Evolutionary conservation across 495 filamentous ascomycete genomes (phyloP).

Genomic region (Penicillium paxilli): DNA sequence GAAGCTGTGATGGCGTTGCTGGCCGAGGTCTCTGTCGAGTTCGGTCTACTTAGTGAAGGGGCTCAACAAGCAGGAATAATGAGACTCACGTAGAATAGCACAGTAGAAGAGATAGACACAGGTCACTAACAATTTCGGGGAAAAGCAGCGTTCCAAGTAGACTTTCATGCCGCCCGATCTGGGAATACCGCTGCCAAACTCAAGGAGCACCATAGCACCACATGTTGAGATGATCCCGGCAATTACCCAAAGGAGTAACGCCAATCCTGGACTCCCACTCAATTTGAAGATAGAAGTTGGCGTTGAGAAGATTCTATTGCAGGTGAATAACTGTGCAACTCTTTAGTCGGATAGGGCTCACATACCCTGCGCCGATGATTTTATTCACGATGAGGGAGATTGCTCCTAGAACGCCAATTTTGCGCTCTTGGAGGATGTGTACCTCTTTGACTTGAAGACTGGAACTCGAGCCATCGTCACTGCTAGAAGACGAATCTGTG

Average conservation of each 20-base stretch:
- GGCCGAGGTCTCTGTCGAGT: slow-evolving; percentile 16
- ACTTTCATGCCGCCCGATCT: slow-evolving; percentile 67
- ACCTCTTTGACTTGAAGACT: slow-evolving; percentile 11
- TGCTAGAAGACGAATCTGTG: neutral
- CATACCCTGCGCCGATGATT: slow-evolving; percentile 28
- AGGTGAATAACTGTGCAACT: neutral
- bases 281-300: slow-evolving; percentile 60
- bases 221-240: slow-evolving; percentile 58
- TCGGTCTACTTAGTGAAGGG: neutral
- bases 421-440: slow-evolving; percentile 25
- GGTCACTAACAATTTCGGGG: slow-evolving; percentile 62
- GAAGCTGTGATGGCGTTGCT: slow-evolving; percentile 31
- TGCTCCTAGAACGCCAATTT: slow-evolving; percentile 24
- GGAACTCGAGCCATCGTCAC: slow-evolving; percentile 9
- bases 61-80: neutral
- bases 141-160: slow-evolving; percentile 58
- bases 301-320: slow-evolving; percentile 63
- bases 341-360: neutral
- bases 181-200: slow-evolving; percentile 68
- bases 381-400: slow-evolving; percentile 30
- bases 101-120: slow-evolving; percentile 30
- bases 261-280: slow-evolving; percentile 63
- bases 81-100: slow-evolving; percentile 20
- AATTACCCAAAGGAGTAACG: slow-evolving; percentile 60
- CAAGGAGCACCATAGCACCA: slow-evolving; percentile 59